Evolutionary conservation across 106 monocot species (phyloP).

Genomic region (Apostasia shenzhenica): DNA sequence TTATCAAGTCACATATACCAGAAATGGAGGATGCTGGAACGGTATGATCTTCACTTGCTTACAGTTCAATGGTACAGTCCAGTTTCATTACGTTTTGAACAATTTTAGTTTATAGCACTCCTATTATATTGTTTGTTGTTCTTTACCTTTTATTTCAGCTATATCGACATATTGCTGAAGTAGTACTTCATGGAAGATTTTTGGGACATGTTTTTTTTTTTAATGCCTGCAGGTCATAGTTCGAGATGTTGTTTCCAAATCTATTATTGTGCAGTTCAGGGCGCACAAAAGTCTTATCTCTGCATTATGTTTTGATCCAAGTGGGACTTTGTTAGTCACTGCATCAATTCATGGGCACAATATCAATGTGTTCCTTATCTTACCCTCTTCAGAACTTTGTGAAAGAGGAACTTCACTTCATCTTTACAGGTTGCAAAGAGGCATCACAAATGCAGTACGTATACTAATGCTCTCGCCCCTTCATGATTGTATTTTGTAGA

Average conservation of each 20-base stretch:
- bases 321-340: slow-evolving; percentile 82
- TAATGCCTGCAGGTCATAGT: slow-evolving; percentile 65
- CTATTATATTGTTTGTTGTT: too few species aligned
- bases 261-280: slow-evolving; percentile 76
- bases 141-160: too few species aligned
- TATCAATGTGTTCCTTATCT: slow-evolving; percentile 74
- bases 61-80: too few species aligned
- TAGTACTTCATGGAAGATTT: too few species aligned
- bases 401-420: slow-evolving; percentile 49
- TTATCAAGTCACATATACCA: slow-evolving; percentile 17
- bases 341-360: slow-evolving; percentile 87
- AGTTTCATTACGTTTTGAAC: too few species aligned
- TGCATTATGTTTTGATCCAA: slow-evolving; percentile 93
- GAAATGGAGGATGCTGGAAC: slow-evolving; percentile 66
- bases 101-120: too few species aligned
- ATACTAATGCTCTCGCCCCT: not conserved
- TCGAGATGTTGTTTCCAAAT: slow-evolving; percentile 77
- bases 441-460: slow-evolving; percentile 91
- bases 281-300: slow-evolving; percentile 90
- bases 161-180: too few species aligned
- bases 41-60: slow-evolving; percentile 31
- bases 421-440: slow-evolving; percentile 91
- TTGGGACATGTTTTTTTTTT: slow-evolving; percentile 4
- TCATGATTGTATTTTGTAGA: not conserved
- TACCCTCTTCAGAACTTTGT: slow-evolving; percentile 47